A percentile compares a stretch with the other conserved stretches of the same genome.
phyloP scores from a whole-genome alignment of 345 rosid species.

The Noccaea bulbosa region DNA sequence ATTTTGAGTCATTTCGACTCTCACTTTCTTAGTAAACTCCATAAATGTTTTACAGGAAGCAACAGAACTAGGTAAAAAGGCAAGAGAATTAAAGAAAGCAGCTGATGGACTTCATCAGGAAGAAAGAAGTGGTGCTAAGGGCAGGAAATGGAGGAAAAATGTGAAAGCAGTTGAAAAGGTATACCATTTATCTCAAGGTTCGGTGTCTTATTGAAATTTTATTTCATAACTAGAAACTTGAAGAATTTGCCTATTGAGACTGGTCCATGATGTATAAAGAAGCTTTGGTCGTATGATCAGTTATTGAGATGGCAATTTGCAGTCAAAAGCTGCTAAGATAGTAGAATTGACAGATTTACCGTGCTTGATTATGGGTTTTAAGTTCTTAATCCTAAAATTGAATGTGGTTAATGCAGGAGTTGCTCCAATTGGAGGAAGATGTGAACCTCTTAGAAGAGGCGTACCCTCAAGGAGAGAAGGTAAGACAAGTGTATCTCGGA shows the following conservation, averaged over 20 bases:
- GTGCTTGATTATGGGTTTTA: constrained; percentile 10
- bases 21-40: constrained; percentile 8
- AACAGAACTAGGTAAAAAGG: constrained; percentile 97
- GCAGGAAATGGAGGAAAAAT: constrained; percentile 97
- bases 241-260: constrained; percentile 5
- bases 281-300: background rate
- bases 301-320: constrained; percentile 6
- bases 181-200: constrained; percentile 17
- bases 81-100: constrained; percentile 91
- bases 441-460: constrained; percentile 94
- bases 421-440: constrained; percentile 95
- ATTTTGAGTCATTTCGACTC: constrained; percentile 9
- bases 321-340: constrained; percentile 9
- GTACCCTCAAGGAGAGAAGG: constrained; percentile 99
- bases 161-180: constrained; percentile 97
- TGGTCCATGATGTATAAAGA: background rate
- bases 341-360: constrained; percentile 6
- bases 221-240: background rate
- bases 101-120: constrained; percentile 96
- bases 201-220: constrained; percentile 21
- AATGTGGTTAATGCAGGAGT: constrained; percentile 59
- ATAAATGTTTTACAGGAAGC: constrained; percentile 72
- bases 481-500: constrained; percentile 34
- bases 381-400: constrained; percentile 8
- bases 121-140: constrained; percentile 93